Evolutionary conservation across 2,329 filamentous ascomycete species (phyloP).

Genomic region (Fusarium graminum): DNA sequence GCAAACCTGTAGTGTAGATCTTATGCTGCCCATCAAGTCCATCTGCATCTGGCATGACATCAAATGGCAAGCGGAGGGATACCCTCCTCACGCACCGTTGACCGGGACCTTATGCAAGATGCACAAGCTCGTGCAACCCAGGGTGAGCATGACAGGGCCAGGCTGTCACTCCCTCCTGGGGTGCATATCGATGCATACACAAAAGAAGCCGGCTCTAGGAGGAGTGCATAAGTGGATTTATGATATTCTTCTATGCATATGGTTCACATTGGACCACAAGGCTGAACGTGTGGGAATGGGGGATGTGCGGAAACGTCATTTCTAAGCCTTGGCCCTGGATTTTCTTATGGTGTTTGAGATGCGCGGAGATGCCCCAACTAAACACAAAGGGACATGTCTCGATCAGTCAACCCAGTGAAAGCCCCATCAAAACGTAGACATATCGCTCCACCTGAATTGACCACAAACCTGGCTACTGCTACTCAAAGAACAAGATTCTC

Average conservation of each 20-base stretch:
- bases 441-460: slow-evolving; percentile 19
- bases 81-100: slow-evolving; percentile 45
- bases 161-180: slow-evolving; percentile 36
- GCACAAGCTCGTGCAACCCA: slow-evolving; percentile 45
- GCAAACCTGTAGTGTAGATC: slow-evolving; percentile 46
- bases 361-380: background rate
- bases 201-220: slow-evolving; percentile 31
- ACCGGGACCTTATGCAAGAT: slow-evolving; percentile 47
- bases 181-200: slow-evolving; percentile 43
- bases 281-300: slow-evolving; percentile 16
- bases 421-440: background rate
- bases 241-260: slow-evolving; percentile 36
- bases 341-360: slow-evolving; percentile 2
- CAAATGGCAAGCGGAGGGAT: slow-evolving; percentile 35
- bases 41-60: slow-evolving; percentile 28
- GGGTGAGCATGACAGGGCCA: slow-evolving; percentile 42
- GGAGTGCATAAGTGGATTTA: slow-evolving; percentile 43
- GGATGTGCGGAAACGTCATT: slow-evolving; percentile 7
- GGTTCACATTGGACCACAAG: slow-evolving; percentile 39
- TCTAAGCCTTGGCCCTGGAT: slow-evolving; percentile 1
- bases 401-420: background rate
- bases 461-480: slow-evolving; percentile 6
- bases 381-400: background rate
- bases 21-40: slow-evolving; percentile 45
- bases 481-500: slow-evolving; percentile 22